These are phyloP conservation scores for Amesomyces nigricolor DNA, from an alignment of 2,329 filamentous ascomycete species.

Conservation along the genomic window DNA sequence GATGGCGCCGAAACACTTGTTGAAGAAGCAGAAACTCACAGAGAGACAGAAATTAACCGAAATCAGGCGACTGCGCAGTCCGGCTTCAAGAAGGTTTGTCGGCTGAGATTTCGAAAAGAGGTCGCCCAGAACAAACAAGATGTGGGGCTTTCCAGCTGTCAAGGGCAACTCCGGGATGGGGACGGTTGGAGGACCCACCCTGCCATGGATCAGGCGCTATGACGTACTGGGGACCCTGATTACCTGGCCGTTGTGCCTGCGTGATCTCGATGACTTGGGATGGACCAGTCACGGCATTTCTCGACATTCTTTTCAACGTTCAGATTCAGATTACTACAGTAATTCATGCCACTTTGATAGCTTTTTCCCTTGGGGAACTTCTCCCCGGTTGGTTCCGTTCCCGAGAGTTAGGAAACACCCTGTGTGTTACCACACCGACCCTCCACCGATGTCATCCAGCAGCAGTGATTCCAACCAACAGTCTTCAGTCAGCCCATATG, in stretches of 20 bases:
- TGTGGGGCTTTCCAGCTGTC: slow-evolving; percentile 20
- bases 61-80: neutral
- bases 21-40: neutral
- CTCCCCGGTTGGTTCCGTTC: no score
- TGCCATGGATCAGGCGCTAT: neutral
- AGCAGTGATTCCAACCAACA: no score
- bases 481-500: no score
- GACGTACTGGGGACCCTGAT: neutral
- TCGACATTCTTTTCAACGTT: no score
- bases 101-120: neutral
- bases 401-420: no score
- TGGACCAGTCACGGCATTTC: no score
- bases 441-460: no score
- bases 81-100: neutral
- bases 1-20: neutral
- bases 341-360: no score
- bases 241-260: neutral
- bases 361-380: no score
- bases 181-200: neutral
- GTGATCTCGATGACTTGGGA: no score
- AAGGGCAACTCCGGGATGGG: slow-evolving; percentile 20
- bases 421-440: no score
- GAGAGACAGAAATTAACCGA: neutral
- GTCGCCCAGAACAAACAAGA: slow-evolving; percentile 15
- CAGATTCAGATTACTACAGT: no score